Conservation (phyloP, 208 protist genomes). For the Acanthamoeba triangularis region DNA sequence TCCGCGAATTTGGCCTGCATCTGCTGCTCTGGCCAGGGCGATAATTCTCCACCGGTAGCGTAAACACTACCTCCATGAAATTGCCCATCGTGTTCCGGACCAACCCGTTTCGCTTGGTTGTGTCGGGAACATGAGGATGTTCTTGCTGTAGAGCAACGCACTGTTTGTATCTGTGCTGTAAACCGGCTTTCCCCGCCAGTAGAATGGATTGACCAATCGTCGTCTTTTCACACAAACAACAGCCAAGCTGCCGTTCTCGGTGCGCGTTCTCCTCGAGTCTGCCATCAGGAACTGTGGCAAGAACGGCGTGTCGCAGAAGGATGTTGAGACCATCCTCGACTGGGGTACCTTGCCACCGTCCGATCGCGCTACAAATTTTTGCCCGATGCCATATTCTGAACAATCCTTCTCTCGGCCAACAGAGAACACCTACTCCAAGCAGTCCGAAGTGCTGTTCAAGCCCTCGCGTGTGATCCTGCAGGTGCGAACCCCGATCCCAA, state of each 20-base stretch:
- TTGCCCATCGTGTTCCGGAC: too few relatives aligned
- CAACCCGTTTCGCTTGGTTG: too few relatives aligned
- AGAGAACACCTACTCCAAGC: constrained; percentile 92
- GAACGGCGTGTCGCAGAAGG: constrained; percentile 94
- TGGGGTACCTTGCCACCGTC: constrained; percentile 88
- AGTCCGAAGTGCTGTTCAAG: constrained; percentile 97
- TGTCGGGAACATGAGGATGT: too few relatives aligned
- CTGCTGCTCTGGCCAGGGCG: too few relatives aligned
- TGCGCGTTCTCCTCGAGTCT: constrained; percentile 97
- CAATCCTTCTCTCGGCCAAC: neutral
- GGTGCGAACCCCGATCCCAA: constrained; percentile 78
- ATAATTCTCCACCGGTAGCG: too few relatives aligned
- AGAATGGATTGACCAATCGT: too few relatives aligned
- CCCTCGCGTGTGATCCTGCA: constrained; percentile 97
- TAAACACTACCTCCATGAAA: too few relatives aligned
- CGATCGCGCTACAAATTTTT: neutral
- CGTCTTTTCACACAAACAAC: neutral
- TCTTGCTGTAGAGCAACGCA: too few relatives aligned
- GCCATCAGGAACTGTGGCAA: constrained; percentile 97
- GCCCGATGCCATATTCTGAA: neutral
- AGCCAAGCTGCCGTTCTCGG: constrained; percentile 94
- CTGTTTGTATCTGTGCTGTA: neutral
- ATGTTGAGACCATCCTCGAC: constrained; percentile 96
- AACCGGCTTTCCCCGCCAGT: neutral
- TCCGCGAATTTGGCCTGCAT: too few relatives aligned